Evolutionary conservation across 495 filamentous ascomycete genomes (phyloP).

Genomic region (Niebla homalea): DNA sequence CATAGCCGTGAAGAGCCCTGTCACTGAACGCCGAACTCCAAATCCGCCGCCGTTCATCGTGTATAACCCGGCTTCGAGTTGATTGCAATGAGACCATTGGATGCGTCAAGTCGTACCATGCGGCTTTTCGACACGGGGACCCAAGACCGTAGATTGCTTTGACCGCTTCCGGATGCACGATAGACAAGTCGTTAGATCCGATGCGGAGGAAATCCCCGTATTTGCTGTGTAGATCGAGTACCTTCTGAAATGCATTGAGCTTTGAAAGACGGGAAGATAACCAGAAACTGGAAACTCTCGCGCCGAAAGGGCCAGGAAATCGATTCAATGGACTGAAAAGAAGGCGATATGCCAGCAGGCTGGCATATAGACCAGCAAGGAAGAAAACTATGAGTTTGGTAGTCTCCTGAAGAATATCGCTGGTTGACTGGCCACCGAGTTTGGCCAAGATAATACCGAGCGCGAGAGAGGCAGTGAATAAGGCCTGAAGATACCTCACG

Average conservation of each 20-base stretch:
- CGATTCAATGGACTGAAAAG: conserved; percentile 22
- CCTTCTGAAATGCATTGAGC: conserved; percentile 22
- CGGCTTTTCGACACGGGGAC: conserved; percentile 24
- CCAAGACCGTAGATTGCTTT: conserved; percentile 21
- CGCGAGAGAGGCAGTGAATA: conserved; percentile 6
- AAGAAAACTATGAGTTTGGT: conserved; percentile 11
- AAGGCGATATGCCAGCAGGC: conserved; percentile 25
- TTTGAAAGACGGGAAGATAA: conserved; percentile 13
- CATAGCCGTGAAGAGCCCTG: conserved; percentile 27
- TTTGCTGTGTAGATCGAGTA: conserved; percentile 27
- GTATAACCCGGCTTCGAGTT: conserved; percentile 22
- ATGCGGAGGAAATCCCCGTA: conserved; percentile 32
- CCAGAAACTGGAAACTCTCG: conserved; percentile 23
- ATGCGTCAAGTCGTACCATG: conserved; percentile 29
- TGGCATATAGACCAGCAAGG: conserved; percentile 22
- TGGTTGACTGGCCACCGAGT: background rate
- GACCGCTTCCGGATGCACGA: conserved; percentile 26
- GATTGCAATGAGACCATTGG: conserved; percentile 23
- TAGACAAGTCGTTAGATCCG: conserved; percentile 24
- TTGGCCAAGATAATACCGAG: background rate
- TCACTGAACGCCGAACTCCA: conserved; percentile 31
- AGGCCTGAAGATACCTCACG: conserved; percentile 15
- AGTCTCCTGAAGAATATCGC: conserved; percentile 1
- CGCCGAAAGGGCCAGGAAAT: conserved; percentile 29
- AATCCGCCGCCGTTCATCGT: conserved; percentile 25